Conservation (phyloP, 345 rosid species). For the Sapria himalayana region DNA sequence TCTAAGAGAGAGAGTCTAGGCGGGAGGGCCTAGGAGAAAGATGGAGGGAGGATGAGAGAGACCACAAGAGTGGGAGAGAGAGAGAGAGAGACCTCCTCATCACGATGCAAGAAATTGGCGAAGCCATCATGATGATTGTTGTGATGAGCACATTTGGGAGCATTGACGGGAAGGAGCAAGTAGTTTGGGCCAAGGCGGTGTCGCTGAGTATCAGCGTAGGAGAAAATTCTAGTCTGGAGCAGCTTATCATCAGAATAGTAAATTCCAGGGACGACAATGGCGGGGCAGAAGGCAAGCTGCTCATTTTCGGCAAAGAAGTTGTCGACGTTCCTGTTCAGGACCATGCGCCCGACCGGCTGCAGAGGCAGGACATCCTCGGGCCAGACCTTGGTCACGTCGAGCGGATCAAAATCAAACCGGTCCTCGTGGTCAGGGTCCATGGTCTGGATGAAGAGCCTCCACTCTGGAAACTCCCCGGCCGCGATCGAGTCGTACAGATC, state of each 20-base stretch:
- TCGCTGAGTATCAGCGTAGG: conserved; percentile 89
- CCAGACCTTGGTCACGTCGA: conserved; percentile 94
- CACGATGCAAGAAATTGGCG: conserved; percentile 86
- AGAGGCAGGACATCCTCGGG: conserved; percentile 93
- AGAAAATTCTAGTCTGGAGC: conserved; percentile 71
- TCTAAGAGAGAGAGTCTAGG: too few species aligned
- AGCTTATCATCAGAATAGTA: conserved; percentile 76
- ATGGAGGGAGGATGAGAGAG: too few species aligned
- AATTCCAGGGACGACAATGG: conserved; percentile 77
- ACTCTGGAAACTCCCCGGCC: conserved; percentile 85
- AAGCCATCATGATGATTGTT: conserved; percentile 87
- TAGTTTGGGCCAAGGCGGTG: conserved; percentile 99
- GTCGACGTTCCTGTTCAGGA: conserved; percentile 82
- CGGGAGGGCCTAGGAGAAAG: too few species aligned
- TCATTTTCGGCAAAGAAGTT: conserved; percentile 93
- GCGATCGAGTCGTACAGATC: conserved; percentile 85
- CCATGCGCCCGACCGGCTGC: conserved; percentile 94
- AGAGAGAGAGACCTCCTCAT: conserved; percentile 99
- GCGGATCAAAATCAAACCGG: conserved; percentile 74
- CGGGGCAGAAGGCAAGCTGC: conserved; percentile 88
- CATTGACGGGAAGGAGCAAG: conserved; percentile 81
- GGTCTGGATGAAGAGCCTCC: conserved; percentile 67
- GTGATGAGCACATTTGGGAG: conserved; percentile 85
- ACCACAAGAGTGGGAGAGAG: too few species aligned
- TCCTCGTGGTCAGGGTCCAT: conserved; percentile 77